A percentile compares a stretch with the other conserved stretches of the same genome.
These are phyloP conservation scores for Cladosporium velox DNA, from an alignment of 2,329 filamentous ascomycete genomes.

Conservation along the genomic window DNA sequence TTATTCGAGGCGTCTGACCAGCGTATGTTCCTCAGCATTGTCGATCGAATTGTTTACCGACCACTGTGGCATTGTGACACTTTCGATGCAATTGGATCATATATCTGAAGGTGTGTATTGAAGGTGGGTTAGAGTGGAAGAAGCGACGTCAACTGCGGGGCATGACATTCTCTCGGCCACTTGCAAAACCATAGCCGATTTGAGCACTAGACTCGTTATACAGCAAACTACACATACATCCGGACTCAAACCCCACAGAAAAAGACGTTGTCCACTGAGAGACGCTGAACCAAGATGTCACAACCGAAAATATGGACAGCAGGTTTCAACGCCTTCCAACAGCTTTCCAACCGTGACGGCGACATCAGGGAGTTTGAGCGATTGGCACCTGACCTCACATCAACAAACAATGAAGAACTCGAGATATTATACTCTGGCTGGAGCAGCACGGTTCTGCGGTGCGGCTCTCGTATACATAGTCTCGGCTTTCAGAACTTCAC, in stretches of 20 bases:
- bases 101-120: background rate
- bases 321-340: constrained; percentile 37
- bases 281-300: background rate
- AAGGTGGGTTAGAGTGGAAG: background rate
- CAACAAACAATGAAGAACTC: background rate
- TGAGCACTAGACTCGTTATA: background rate
- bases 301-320: constrained; percentile 24
- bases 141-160: constrained; percentile 5
- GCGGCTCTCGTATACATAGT: constrained; percentile 19
- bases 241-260: background rate
- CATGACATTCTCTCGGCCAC: background rate
- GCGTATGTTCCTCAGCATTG: background rate
- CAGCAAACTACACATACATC: background rate
- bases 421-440: constrained; percentile 36
- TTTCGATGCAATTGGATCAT: background rate
- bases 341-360: constrained; percentile 26
- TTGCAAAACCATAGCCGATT: constrained; percentile 1
- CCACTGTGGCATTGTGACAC: background rate
- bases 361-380: constrained; percentile 26
- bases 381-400: background rate
- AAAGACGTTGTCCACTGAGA: background rate
- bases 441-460: constrained; percentile 34
- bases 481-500: constrained; percentile 26
- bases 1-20: background rate
- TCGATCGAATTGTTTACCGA: background rate